Percentiles rank a stretch among this genome's conserved stretches.
Conservation (phyloP, 2,329 filamentous ascomycete species). For the Cytospora piceicola region DNA sequence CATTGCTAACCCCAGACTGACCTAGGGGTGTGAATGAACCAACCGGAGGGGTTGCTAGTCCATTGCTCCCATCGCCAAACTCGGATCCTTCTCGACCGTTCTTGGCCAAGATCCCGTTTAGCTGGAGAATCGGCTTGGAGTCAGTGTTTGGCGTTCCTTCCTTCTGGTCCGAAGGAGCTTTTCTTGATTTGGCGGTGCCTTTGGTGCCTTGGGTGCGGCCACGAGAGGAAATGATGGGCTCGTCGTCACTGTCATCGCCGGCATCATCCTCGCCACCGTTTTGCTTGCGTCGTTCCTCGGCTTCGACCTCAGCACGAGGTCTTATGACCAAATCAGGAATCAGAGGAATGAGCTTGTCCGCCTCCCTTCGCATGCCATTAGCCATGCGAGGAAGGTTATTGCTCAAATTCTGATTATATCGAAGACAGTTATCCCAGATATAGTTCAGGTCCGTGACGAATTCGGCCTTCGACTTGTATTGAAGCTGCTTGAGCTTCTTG, state of each 20-base stretch:
- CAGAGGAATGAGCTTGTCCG: constrained; percentile 91
- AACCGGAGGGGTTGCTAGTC: constrained; percentile 80
- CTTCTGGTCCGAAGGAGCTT: constrained; percentile 71
- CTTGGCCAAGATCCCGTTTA: constrained; percentile 65
- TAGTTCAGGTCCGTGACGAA: constrained; percentile 92
- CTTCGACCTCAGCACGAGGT: constrained; percentile 91
- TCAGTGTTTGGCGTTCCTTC: constrained; percentile 80
- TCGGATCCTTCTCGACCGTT: constrained; percentile 75
- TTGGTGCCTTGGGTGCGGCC: constrained; percentile 86
- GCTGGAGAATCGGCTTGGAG: constrained; percentile 71
- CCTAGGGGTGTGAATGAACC: constrained; percentile 42
- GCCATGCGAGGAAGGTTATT: constrained; percentile 92
- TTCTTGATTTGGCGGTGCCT: constrained; percentile 76
- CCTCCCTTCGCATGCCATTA: constrained; percentile 94
- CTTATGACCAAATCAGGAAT: constrained; percentile 92
- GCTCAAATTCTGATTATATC: constrained; percentile 88
- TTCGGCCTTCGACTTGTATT: constrained; percentile 87
- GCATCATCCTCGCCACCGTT: constrained; percentile 82
- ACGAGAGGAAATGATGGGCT: constrained; percentile 96
- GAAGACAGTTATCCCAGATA: constrained; percentile 96
- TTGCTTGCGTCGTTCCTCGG: constrained; percentile 81
- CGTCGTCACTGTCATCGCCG: constrained; percentile 91
- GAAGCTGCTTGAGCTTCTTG: constrained; percentile 85
- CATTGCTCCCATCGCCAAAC: constrained; percentile 77
- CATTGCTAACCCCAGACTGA: constrained; percentile 59